Evolutionary conservation across 2,329 filamentous ascomycete species (phyloP), one percentile per base, ranked within the genome.

Genomic region (Penicillium occitanis): DNA sequence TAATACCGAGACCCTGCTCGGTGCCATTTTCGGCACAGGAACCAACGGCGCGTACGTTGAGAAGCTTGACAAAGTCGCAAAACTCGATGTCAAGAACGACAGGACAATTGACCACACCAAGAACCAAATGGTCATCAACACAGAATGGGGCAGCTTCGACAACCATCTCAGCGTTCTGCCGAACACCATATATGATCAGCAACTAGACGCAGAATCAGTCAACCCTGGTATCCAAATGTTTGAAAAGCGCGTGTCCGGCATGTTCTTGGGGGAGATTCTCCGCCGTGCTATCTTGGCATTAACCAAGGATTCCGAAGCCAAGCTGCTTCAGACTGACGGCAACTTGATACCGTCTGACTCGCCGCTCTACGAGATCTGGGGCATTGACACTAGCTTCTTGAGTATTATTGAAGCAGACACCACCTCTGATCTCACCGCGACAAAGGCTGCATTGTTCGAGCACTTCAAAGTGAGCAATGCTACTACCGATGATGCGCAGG

Each of bases 141-240:
- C 91, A 0, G 95, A 99, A 81, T 99, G 95, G 95, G 95, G 95
- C 68, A 96, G 92, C 66, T 99, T 99, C 74, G 95, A 99, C 80
- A 98, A 98, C 81, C 87, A 91, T 72, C 87, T 98, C 70, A 91
- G 90, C 71, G 91, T 96, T 22, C 85, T 99, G 48, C 95, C 94
- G 55, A 90, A 88, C 73, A 98, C 94, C 0, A 82, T 87, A 0
- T 98, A 92, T 81, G 95, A 99, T 76, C 81, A 84, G 60, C 85
- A 88, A 66, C 84, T 99, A 28, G 94, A 99, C 78, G 81, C 83
- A 65, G 87, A 90, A 67, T 95, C 90, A 70, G 88, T 92, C 72
- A 98, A 99, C 79, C 94, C 93, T 0, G 95, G 95, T 30, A 88
- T 96, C 68, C 95, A 99, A 76, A 97, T 98, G 91, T 99, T 98